Base-by-base conservation (phyloP, 129 eudicot species). In the Helianthus annuus region DNA sequence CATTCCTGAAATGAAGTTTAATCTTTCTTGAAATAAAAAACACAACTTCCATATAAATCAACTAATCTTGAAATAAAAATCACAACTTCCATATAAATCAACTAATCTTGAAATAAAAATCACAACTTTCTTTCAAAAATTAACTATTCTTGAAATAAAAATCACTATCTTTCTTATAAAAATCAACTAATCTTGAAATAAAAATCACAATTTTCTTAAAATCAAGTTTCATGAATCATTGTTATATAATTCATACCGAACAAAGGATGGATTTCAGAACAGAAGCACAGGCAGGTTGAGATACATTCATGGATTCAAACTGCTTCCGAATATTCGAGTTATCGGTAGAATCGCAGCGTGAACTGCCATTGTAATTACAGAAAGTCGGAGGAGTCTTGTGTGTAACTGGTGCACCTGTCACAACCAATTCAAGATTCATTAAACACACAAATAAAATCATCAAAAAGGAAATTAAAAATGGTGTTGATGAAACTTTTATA, bases 211-310 rank as follows among this genome's bases (percentile, higher is more conserved):
- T 6, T 4, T 13, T 61, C 14, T 40, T 40, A 0, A 9, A 24
- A 7, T 5, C 6, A 38, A 52, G 1, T 36, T 52, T 44, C 27
- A 11, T 40, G 32, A 27, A 46, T 45, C 4, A 6, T 15, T 45
- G 48, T 53, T 64, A 17, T 73, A 16, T 15, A 68, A n/a, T 19
- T n/a, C 83, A 39, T 73, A 85, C 89, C 53, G 84, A 75, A 75
- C 86, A 78, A 3, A 85, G 64, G 82, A 85, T 78, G 51, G 75
- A 74, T 48, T 69, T 81, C 67, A 85, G 72, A 73, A 81, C 66
- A 29, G 86, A 74, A 66, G 86, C 89, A 44, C 89, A 85, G 6
- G 55, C 70, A 74, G 81, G 60, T 39, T 71, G 74, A 66, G 86
- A 74, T 5, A 81, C 73, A 71, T 75, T 71, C 84, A 85, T 69